Base-by-base conservation (phyloP, 805 yeast species). In the Phaffomyces opuntiae region DNA sequence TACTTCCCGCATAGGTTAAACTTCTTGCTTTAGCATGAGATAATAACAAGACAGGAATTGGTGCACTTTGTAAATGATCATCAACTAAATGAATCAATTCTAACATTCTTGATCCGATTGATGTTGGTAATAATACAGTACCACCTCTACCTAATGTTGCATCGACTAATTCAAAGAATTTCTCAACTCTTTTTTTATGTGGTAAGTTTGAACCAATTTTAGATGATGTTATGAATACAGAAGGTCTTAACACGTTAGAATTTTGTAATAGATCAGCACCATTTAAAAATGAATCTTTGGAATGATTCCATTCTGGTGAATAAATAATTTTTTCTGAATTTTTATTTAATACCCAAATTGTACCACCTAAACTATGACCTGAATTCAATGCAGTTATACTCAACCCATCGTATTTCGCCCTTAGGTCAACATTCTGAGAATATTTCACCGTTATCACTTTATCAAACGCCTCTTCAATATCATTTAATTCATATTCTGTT, bases 261-360 rank as follows among this genome's bases (percentile, higher is more conserved):
- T 71, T 77, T 40, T 78, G 78, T 36, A 82, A 59, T 17, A 86
- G 63, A 21, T 73, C 72, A 5, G 93, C 85, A 27, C 89, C 81
- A 50, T 83, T 84, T 43, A 93, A 66, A 54, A 89, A 89, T 0
- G 87, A 75, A 59, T 91, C 98, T 52, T 80, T 81, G 1, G 97
- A 82, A 60, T 93, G 98, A 62, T 90, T 91, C 98, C 98, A 93
- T 39, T 85, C 80, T 2, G 93, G 89, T 0, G 96, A 95, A 62
- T 88, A 87, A 3, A 91, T 69, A n/a, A 90, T 68, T 51, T 83
- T 83, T 53, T 91, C 97, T 16, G 81, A 76, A 49, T 83, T 80
- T 46, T 81, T 81, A 39, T 76, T 74, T 11, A 91, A 62, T 34
- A 82, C 68, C 97, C 97, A 90, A 39, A 90, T 78, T 0, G 95